Base-by-base conservation (phyloP, 495 filamentous ascomycete genomes). In the Trichocladium antarcticum region DNA sequence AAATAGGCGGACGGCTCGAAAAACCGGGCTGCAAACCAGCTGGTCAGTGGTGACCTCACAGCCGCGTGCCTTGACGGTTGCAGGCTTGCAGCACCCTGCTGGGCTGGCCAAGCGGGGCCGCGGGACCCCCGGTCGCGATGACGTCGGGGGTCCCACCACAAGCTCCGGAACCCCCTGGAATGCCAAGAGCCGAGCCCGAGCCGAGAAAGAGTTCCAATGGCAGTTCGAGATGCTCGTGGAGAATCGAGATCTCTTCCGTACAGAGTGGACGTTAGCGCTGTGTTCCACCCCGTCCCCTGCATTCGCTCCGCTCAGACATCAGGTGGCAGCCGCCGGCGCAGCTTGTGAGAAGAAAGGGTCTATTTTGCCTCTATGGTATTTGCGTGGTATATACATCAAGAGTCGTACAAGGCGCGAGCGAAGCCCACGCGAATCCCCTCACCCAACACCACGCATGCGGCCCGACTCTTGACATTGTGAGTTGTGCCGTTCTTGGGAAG, bases 111-210 rank as follows among this genome's bases (percentile, higher is more conserved):
- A 20, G 46, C 43, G 41, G 37, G 36, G 34, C 37, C 28, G 19
- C 14, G 20, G 19, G 10, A 12, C n/a, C 14, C n/a, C 41, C 21
- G 31, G 24, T 21, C 16, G 17, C 48, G 48, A 62, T 64, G 61
- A 64, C 61, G 59, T 64, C 52, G 54, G 53, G 49, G 57, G 57
- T 50, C 56, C 57, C 54, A 41, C 51, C 16, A 54, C 56, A n/a
- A 45, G 45, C 21, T 39, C 54, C 16, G 6, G 47, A 49, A 50
- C 19, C 37, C 42, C 54, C 16, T 6, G 47, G 49, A n/a, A 48
- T 28, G 42, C 42, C 35, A 48, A 51, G 47, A 9, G 27, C 5
- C 27, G 27, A 29, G 27, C 27, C 27, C 6, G 17, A 29, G 11
- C 29, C 22, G 14, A 44, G 17, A 22, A 9, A 6, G 27, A 5